Evolutionary conservation across 495 filamentous ascomycete genomes (phyloP), one percentile per base, ranked within the genome.

Genomic region (Xylaria venustula): DNA sequence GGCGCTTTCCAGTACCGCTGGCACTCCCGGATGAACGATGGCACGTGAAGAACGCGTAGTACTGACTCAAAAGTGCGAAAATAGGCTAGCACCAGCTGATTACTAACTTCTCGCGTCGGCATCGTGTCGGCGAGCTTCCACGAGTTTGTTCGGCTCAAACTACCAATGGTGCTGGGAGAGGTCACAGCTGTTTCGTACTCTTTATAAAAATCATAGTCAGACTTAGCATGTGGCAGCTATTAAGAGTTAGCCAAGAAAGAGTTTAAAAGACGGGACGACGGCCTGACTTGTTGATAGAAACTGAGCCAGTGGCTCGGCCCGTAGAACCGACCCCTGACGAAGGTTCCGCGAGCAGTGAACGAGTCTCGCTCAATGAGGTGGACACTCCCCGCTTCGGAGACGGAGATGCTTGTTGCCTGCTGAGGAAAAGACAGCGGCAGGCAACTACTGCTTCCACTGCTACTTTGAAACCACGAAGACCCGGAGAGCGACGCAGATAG

Each of bases 1-100:
- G 37, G 37, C 3, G 37, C 7, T 40, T 40, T 40, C 71, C 69
- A 76, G 25, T 73, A 62, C 19, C 32, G 26, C 8, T 72, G 62
- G 36, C 76, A 79, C 19, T 77, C 62, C 20, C 28, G 58, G 49
- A 51, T 69, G 60, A 85, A 79, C 15, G 45, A 25, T 19, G 68
- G 64, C 3, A 73, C 65, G 41, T 58, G 64, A 44, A 76, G 63
- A 7, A 84, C 72, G 5, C 79, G 77, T 53, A 80, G 66, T 28
- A 75, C 48, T 8, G 65, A 67, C 40, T 76, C 75, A 15, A 71
- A 68, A 7, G 71, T 73, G 20, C 42, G 20, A 45, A 79, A 68
- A 30, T 79, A 79, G 23, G 56, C 62, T 37, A 67, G 53, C 3
- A 79, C 62, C 0, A 78, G 69, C 26, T 64, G 62, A 56, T 77